phyloP scores from a whole-genome alignment of 805 yeast species.

The Monosporozyma yasuniensis region DNA sequence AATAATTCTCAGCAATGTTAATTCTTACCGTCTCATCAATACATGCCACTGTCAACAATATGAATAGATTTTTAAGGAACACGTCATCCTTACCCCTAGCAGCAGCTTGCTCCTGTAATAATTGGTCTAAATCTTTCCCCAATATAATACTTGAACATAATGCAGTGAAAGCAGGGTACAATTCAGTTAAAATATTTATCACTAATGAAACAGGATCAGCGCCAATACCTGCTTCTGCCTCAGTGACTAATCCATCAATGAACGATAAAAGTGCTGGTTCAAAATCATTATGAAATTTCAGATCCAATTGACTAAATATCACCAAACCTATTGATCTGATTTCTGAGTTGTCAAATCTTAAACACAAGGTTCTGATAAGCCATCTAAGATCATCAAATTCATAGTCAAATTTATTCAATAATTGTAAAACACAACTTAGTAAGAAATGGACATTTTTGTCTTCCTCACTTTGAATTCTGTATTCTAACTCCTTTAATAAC shows the following conservation, averaged over 20 bases:
- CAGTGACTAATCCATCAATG: slow-evolving; percentile 17
- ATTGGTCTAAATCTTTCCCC: slow-evolving; percentile 21
- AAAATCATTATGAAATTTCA: slow-evolving; percentile 12
- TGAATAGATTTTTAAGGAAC: slow-evolving; percentile 24
- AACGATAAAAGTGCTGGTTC: slow-evolving; percentile 13
- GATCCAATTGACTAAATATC: slow-evolving; percentile 14
- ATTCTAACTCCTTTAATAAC: slow-evolving; percentile 13
- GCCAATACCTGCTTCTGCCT: slow-evolving; percentile 20
- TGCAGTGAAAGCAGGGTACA: slow-evolving; percentile 23
- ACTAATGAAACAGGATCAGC: slow-evolving; percentile 16
- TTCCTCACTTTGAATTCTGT: slow-evolving; percentile 16
- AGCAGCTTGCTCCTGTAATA: slow-evolving; percentile 17
- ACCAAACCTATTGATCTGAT: slow-evolving; percentile 17
- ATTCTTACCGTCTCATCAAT: slow-evolving; percentile 42
- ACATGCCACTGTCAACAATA: slow-evolving; percentile 39
- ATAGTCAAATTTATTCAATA: slow-evolving; percentile 23
- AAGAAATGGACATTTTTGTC: slow-evolving; percentile 14
- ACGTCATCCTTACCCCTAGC: slow-evolving; percentile 12
- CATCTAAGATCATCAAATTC: slow-evolving; percentile 18
- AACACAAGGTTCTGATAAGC: slow-evolving; percentile 19
- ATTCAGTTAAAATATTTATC: slow-evolving; percentile 16
- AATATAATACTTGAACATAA: slow-evolving; percentile 26
- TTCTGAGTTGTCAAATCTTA: slow-evolving; percentile 14
- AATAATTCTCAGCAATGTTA: slow-evolving; percentile 39
- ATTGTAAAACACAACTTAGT: slow-evolving; percentile 19